Evolutionary conservation across 2,329 filamentous ascomycete species (phyloP), one percentile per base, ranked within the genome.

Genomic region (Fusarium tricinctum): DNA sequence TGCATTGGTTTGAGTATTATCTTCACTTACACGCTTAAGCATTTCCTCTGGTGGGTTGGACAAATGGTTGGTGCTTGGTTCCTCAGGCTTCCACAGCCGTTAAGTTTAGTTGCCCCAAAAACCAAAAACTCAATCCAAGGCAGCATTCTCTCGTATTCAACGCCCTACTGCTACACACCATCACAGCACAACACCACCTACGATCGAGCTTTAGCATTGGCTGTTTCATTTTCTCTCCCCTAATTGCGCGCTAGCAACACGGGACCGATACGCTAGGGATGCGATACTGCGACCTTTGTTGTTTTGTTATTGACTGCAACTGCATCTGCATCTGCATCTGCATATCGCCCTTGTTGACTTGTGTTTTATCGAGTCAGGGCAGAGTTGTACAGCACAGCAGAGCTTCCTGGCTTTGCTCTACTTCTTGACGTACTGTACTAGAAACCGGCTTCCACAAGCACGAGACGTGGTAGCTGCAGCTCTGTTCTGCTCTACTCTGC

Each of bases 91-190:
- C 35, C 56, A 47, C 54, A 51, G 55, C 60, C 54, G 53, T 53
- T 39, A 45, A 33, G 47, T 44, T 51, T 43, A 38, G 28, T 30
- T 30, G 28, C 28, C 60, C 56, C 43, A 53, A 64, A 54, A 65
- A 66, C 56, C 43, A 53, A 64, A 54, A 65, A 66, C 47, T 54
- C 51, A 68, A 69, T 58, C 26, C 42, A 61, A 45, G 42, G 56
- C 58, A 68, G 44, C 69, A 73, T 63, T 65, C 52, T 55, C 71
- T 73, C 71, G 71, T 73, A 73, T 73, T 72, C 71, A 72, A 63
- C 53, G 57, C 61, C 71, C 40, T 60, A 51, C 26, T 43, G 12
- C 58, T 59, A 45, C 62, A 70, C 67, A 68, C 66, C 66, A 70
- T 42, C 30, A 33, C 26, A 30, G 9, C 46, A 32, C 47, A 35